Evolutionary conservation across 2,329 filamentous ascomycete genomes (phyloP), one percentile per base, ranked within the genome.

Genomic region (Calcarisporium arbuscula): DNA sequence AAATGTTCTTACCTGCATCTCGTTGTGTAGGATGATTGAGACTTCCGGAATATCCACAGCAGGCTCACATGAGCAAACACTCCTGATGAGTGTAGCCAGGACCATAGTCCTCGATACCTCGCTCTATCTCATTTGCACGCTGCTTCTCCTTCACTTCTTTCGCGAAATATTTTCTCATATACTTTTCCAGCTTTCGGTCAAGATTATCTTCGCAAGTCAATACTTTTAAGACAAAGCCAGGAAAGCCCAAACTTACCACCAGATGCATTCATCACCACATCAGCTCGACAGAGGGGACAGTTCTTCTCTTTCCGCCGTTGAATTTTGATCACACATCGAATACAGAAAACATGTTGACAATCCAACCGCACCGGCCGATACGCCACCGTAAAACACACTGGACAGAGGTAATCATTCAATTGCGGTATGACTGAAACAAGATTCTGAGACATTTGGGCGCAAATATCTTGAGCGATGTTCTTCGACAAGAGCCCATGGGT

Each of bases 371-470:
- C 76, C 0, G 87, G 87, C 47, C 85, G 77, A 68, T 83, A 92
- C n/a, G 82, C 77, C 38, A 94, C 77, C 28, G 74, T 74, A 47
- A 82, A 80, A 60, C 87, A 92, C 40, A 92, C 77, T 2, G 86
- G 85, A 48, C 86, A 94, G 8, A 80, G 68, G 58, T 88, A 90
- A 58, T 94, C 87, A 50, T 87, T 80, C n/a, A 92, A 60, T 49
- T 88, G 85, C 1, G 87, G 87, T 6, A 94, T 80, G 28, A 83
- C 67, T 9, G 73, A 72, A 14, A 94, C 68, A 4, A 94, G 69
- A 40, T 87, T 76, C 20, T 76, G 72, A 2, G 81, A 80, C 42
- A 94, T 75, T 47, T 84, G 75, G 16, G 81, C 77, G 52, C 85
- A 88, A 30, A 92, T 72, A 37, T 84, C 78, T 51, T 80, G 83